phyloP scores from a whole-genome alignment of 1,139 yeast species.

The Yarrowia galli region DNA sequence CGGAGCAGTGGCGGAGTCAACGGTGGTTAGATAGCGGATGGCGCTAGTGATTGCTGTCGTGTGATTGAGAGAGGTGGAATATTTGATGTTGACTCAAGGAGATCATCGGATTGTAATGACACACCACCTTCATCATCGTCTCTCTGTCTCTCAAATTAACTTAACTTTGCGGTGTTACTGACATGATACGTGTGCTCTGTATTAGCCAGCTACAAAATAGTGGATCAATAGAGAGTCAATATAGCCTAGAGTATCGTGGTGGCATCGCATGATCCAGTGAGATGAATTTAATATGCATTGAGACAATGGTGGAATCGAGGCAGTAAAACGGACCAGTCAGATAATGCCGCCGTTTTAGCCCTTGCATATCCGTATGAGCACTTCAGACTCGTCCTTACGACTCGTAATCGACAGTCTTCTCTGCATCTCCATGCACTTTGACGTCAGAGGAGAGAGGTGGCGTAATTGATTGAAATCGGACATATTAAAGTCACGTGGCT shows the following conservation, averaged over 20 bases:
- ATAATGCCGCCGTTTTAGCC: neutral
- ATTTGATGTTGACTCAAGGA: too few relatives aligned
- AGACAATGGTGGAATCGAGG: neutral
- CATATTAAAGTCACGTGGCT: neutral
- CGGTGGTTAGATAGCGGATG: too few relatives aligned
- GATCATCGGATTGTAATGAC: too few relatives aligned
- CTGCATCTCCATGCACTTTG: slow-evolving; percentile 30
- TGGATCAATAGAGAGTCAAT: neutral
- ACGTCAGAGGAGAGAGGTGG: slow-evolving; percentile 2
- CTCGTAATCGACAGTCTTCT: neutral
- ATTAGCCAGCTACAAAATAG: too few relatives aligned
- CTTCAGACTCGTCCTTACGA: too few relatives aligned
- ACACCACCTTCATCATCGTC: neutral
- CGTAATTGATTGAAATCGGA: neutral
- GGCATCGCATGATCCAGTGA: neutral
- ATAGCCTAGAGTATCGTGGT: neutral
- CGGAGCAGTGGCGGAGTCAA: slow-evolving; percentile 6
- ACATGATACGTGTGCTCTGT: too few relatives aligned
- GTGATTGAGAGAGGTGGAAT: too few relatives aligned
- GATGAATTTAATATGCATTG: neutral
- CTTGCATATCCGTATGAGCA: neutral
- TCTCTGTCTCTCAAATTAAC: neutral
- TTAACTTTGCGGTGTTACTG: slow-evolving; percentile 32
- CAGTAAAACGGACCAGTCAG: neutral
- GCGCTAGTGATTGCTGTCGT: neutral